phyloP scores from a whole-genome alignment of 768 basidiomycete genomes.

The Phanerodontia chrysosporium region DNA sequence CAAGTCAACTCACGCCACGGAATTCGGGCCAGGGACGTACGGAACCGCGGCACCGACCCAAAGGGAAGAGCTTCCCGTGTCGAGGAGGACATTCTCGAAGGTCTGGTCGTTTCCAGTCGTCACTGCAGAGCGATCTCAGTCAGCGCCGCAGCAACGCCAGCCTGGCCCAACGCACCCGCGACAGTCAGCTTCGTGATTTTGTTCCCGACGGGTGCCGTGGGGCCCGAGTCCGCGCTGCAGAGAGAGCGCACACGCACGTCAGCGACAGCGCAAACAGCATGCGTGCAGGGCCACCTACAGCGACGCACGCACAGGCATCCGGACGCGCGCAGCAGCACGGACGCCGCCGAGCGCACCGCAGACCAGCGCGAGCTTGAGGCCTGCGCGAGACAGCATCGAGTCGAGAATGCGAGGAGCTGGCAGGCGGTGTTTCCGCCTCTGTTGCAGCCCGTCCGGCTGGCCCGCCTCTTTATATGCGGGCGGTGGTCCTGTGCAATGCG shows the following conservation, averaged over 20 bases:
- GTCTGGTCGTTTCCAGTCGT: conserved; percentile 8
- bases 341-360: not conserved
- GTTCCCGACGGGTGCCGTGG: conserved; percentile 4
- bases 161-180: not conserved
- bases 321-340: not conserved
- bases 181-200: conserved; percentile 4
- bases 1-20: not conserved
- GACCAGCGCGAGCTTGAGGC: not conserved
- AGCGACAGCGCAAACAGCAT: not conserved
- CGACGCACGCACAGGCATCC: not conserved
- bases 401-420: not conserved
- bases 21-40: conserved; percentile 6
- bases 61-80: conserved; percentile 10
- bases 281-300: not conserved
- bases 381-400: not conserved
- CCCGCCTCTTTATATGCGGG: too few species aligned
- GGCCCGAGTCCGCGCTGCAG: too few species aligned
- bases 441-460: not conserved
- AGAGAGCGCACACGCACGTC: too few species aligned
- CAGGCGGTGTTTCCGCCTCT: not conserved
- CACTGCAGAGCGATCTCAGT: not conserved
- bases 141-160: not conserved
- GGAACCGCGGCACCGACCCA: conserved; percentile 6
- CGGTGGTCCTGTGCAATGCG: too few species aligned
- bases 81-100: conserved; percentile 4